Conservation (phyloP, 2,329 filamentous ascomycete species). For the Fusarium duplospermum region DNA sequence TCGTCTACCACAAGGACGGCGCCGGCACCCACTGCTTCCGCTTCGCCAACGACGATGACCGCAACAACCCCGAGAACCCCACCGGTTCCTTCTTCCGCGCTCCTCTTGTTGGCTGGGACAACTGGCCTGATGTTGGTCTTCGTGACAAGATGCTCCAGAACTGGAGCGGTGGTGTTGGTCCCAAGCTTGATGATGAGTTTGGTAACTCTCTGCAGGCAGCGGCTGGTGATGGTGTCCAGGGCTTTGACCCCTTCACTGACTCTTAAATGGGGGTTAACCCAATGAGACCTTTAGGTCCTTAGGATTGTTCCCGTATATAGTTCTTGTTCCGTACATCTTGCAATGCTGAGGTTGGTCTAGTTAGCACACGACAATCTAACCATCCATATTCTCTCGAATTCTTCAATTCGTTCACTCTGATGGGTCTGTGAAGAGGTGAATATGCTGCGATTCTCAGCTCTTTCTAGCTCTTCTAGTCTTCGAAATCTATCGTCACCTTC, state of each 20-base stretch:
- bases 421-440: not conserved
- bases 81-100: slow-evolving; percentile 40
- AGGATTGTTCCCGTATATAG: not conserved
- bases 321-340: not conserved
- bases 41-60: slow-evolving; percentile 45
- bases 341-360: not conserved
- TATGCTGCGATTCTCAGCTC: not conserved
- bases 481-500: not conserved
- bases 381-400: not conserved
- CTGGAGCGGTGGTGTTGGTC: slow-evolving; percentile 44
- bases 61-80: slow-evolving; percentile 41
- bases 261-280: slow-evolving; percentile 7
- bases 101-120: slow-evolving; percentile 45
- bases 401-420: not conserved
- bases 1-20: slow-evolving; percentile 49
- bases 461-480: not conserved
- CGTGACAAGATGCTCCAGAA: slow-evolving; percentile 41
- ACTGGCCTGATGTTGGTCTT: slow-evolving; percentile 41
- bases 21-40: slow-evolving; percentile 46
- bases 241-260: slow-evolving; percentile 44
- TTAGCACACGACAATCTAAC: not conserved
- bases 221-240: slow-evolving; percentile 42
- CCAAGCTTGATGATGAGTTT: slow-evolving; percentile 47
- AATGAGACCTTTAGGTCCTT: not conserved
- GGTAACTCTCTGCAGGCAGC: slow-evolving; percentile 35